A percentile compares a stretch with the other conserved stretches of the same genome.
These are phyloP conservation scores for Porogramme epimiltina DNA, from an alignment of 1,284 basidiomycete genomes.

Conservation along the genomic window DNA sequence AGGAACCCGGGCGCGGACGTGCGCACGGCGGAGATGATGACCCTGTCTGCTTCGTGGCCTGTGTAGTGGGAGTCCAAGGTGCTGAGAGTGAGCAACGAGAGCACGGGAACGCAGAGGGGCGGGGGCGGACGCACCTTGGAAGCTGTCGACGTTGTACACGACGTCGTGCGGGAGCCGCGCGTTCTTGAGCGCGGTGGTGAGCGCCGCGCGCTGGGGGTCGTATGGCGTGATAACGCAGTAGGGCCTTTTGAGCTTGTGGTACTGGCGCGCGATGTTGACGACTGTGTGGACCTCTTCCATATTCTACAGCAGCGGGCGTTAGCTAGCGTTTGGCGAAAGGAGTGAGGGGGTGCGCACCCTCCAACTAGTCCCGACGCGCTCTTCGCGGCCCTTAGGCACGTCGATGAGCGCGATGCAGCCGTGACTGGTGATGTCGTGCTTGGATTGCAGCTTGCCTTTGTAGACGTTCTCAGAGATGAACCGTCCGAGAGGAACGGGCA, in stretches of 20 bases:
- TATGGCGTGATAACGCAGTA: conserved; percentile 74
- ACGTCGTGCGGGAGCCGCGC: conserved; percentile 49
- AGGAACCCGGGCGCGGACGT: conserved; percentile 61
- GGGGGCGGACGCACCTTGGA: conserved; percentile 49
- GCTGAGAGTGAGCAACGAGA: not conserved
- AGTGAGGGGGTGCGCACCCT: conserved; percentile 33
- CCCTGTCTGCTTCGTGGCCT: conserved; percentile 46
- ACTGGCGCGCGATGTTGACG: conserved; percentile 31
- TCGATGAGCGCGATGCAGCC: conserved; percentile 41
- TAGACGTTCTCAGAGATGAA: conserved; percentile 52
- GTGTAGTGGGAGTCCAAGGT: conserved; percentile 1
- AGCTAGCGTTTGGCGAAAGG: not conserved
- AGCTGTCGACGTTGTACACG: conserved; percentile 69
- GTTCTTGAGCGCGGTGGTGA: conserved; percentile 51
- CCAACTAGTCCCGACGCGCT: conserved; percentile 40
- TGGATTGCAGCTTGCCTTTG: conserved; percentile 35
- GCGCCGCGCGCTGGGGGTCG: conserved; percentile 57
- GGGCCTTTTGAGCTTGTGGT: conserved; percentile 26
- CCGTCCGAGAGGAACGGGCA: conserved; percentile 47
- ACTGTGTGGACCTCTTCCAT: conserved; percentile 40
- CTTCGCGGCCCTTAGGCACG: conserved; percentile 41
- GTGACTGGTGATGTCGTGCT: conserved; percentile 31
- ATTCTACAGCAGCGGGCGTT: conserved; percentile 37
- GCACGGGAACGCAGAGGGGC: not conserved
- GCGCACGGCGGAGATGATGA: conserved; percentile 66